phyloP scores from a whole-genome alignment of 345 rosid species.

The Tarenaya hassleriana region DNA sequence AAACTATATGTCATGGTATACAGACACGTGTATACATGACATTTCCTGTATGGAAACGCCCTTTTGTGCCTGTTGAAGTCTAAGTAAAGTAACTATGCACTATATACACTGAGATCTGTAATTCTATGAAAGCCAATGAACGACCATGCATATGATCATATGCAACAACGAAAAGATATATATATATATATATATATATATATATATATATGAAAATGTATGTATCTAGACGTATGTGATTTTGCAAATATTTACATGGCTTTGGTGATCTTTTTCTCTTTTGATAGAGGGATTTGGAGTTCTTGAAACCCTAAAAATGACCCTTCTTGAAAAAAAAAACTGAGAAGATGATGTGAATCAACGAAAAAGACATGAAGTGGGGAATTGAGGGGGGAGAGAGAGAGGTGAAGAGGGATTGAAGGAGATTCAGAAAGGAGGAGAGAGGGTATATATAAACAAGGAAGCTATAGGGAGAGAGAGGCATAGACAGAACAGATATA shows the following conservation, averaged over 20 bases:
- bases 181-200: no score
- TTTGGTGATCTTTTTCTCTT: conserved; percentile 17
- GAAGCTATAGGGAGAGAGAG: background rate
- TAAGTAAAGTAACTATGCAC: background rate
- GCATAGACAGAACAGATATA: conserved; percentile 11
- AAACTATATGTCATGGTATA: background rate
- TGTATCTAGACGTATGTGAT: conserved; percentile 13
- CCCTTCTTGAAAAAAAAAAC: conserved; percentile 11
- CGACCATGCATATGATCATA: background rate
- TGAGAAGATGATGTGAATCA: conserved; percentile 22
- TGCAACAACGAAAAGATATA: no score
- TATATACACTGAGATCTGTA: background rate
- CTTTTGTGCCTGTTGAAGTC: background rate
- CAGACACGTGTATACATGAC: background rate
- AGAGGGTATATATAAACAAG: conserved; percentile 28
- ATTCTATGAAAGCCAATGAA: background rate
- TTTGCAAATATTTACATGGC: conserved; percentile 21
- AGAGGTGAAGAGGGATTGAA: conserved; percentile 14
- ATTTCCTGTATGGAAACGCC: background rate
- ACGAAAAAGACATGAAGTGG: conserved; percentile 5
- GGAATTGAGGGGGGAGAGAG: conserved; percentile 20
- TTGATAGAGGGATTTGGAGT: conserved; percentile 13
- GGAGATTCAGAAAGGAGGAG: conserved; percentile 23
- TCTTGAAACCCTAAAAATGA: conserved; percentile 17
- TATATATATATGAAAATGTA: background rate